A percentile compares a stretch with the other conserved stretches of the same genome.
phyloP scores from a whole-genome alignment of 306 rosid genomes.

The Cucurbita ficifolia region DNA sequence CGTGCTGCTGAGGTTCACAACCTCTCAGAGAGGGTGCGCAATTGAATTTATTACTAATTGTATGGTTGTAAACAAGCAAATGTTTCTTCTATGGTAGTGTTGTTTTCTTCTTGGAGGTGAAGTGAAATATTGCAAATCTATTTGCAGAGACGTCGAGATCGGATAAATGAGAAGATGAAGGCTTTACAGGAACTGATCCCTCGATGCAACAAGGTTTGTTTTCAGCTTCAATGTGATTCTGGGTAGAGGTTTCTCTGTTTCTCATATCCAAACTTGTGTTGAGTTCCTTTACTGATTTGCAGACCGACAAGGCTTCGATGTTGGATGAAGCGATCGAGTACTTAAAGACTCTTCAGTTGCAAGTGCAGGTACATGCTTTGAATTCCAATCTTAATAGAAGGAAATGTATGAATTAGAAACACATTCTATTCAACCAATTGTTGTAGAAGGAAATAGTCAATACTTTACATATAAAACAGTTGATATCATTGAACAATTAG shows the following conservation, averaged over 20 bases:
- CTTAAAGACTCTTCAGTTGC: slow-evolving; percentile 76
- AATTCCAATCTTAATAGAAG: background rate
- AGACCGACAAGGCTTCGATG: slow-evolving; percentile 95
- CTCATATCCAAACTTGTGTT: background rate
- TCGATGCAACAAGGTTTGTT: slow-evolving; percentile 63
- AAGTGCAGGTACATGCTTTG: slow-evolving; percentile 49
- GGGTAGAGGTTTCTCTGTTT: background rate
- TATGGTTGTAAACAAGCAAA: background rate
- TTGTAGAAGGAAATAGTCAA: background rate
- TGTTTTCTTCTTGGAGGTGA: background rate
- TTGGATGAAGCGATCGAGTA: slow-evolving; percentile 91
- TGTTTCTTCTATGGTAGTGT: slow-evolving; percentile 3
- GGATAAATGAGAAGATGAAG: slow-evolving; percentile 89
- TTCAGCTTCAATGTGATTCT: background rate
- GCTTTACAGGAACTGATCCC: slow-evolving; percentile 84
- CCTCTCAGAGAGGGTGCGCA: slow-evolving; percentile 83
- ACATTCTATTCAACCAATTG: background rate
- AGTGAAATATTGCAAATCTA: slow-evolving; percentile 5
- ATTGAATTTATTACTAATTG: background rate
- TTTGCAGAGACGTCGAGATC: slow-evolving; percentile 78
- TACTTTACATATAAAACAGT: background rate
- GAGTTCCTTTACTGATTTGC: slow-evolving; percentile 8
- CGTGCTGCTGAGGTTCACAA: slow-evolving; percentile 89
- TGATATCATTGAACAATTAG: background rate
- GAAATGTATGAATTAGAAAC: background rate